Base-by-base conservation (phyloP, 2,329 filamentous ascomycete genomes). In the Teratosphaeriaceae sp. region DNA sequence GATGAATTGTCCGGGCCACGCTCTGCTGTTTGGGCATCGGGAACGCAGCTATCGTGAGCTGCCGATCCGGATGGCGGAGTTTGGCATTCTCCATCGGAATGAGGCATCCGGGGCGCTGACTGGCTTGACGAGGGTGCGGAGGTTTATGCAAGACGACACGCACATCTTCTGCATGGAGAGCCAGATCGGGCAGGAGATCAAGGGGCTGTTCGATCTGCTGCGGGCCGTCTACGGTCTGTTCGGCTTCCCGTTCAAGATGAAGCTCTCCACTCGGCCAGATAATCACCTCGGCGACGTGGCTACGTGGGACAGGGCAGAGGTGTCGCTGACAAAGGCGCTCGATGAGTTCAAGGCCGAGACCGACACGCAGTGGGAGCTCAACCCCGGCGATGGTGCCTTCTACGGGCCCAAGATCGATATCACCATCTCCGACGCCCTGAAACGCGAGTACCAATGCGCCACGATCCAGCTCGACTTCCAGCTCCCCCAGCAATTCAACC, bases 351-450 rank as follows among this genome's bases (percentile, higher is more conserved):
- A 79, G 44, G 68, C 67, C 16, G 64, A 68, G 37, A 74, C 73
- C 40, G 78, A 82, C 47, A 75, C 80, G 24, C 73, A 80, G 50
- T 98, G 92, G 92, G 84, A 87, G 64, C 73, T 95, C 40, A 95
- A 97, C 67, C 84, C 88, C 47, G 92, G 90, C 44, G 92, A 98
- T 57, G 92, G 92, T 61, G 92, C 92, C 41, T 98, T 97, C 70
- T 98, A 98, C 65, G 92, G 92, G 1, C 92, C 92, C 40, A 98
- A 98, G 78, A 95, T 97, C 56, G 92, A 98, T 58, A 92, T 98
- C 60, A 94, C 87, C 48, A 89, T 98, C 59, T 83, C 82, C 40
- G 90, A 96, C 66, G 87, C 87, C 35, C 73, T 96, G 53, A 80
- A 81, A 66, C 79, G 89, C 63, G 86, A 89, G 47, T 85, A 82